Evolutionary conservation across 2,329 filamentous ascomycete species (phyloP).

Genomic region (Diaporthe humulicola): DNA sequence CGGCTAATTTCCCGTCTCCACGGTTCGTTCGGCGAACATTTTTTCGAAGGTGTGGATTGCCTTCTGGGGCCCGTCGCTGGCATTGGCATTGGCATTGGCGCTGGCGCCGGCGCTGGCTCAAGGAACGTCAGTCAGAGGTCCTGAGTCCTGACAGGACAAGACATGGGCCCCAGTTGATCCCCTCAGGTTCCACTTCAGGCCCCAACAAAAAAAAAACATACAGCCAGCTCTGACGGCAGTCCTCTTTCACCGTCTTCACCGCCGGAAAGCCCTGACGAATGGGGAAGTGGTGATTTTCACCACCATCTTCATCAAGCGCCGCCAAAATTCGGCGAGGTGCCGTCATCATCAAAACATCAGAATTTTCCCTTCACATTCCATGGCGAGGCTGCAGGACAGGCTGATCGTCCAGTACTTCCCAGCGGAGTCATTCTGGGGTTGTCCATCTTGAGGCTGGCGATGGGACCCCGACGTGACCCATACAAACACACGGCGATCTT

Average conservation of each 20-base stretch:
- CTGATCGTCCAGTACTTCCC: neutral
- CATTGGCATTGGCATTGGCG: slow-evolving; percentile 16
- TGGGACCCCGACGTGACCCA: neutral
- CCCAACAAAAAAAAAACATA: slow-evolving; percentile 12
- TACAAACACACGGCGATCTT: neutral
- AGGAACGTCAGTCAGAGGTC: slow-evolving; percentile 3
- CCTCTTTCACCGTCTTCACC: slow-evolving; percentile 22
- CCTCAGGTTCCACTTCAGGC: slow-evolving; percentile 21
- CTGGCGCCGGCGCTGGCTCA: neutral
- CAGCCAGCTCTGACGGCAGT: slow-evolving; percentile 4
- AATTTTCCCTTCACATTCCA: neutral
- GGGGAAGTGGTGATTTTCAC: slow-evolving; percentile 18
- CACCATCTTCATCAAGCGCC: slow-evolving; percentile 16
- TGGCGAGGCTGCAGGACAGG: slow-evolving; percentile 12
- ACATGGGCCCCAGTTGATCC: neutral
- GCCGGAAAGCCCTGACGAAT: slow-evolving; percentile 22
- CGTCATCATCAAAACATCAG: slow-evolving; percentile 8
- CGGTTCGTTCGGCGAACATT: slow-evolving; percentile 32
- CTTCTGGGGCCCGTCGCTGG: slow-evolving; percentile 29
- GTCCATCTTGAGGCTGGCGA: slow-evolving; percentile 14
- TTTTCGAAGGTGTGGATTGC: slow-evolving; percentile 30
- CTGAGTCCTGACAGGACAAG: slow-evolving; percentile 11
- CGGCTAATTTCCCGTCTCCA: slow-evolving; percentile 29
- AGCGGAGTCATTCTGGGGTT: slow-evolving; percentile 1
- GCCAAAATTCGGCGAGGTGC: slow-evolving; percentile 9